Base-by-base conservation (phyloP, 1,284 basidiomycete species). In the Coniophora puteana region DNA sequence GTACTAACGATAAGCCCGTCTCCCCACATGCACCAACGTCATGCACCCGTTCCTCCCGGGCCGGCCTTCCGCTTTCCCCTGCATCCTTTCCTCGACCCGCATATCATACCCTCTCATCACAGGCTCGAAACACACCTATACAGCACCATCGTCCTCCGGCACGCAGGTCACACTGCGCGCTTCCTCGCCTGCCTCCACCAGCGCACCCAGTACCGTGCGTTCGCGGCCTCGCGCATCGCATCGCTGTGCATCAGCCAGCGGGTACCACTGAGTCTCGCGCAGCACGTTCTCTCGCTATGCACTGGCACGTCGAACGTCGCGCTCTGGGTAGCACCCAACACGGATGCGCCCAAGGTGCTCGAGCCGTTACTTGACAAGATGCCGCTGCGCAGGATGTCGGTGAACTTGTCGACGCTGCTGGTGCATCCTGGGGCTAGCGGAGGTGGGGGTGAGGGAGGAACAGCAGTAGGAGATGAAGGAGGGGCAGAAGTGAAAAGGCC, bases 91-190 rank as follows among this genome's bases (percentile, higher is more conserved):
- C n/a, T n/a, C n/a, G n/a, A n/a, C n/a, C n/a, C n/a, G n/a, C n/a
- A n/a, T n/a, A n/a, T n/a, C n/a, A n/a, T n/a, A n/a, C n/a, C n/a
- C n/a, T 14, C 13, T 20, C n/a, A 26, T 8, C n/a, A 14, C 36
- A 55, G 55, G 51, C 35, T 54, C 18, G 51, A 58, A 25, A 31
- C 41, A 6, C 47, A 42, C 24, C 37, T 49, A 6, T 51, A 55
- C 34, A 40, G 37, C 26, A 53, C 45, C 4, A 36, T 51, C 40
- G 7, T 46, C 25, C 21, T 23, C 25, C 14, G 14, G n/a, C n/a
- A 4, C 36, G 43, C n/a, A 31, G 29, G 1, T 7, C 31, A 12
- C 17, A 10, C 8, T 45, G 46, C 8, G 52, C 50, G 1, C 7
- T 35, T 35, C 35, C 20, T 8, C 43, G 54, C 14, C 36, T 50